Base-by-base conservation (phyloP, 768 basidiomycete genomes). In the Tubosaeta sp. region DNA sequence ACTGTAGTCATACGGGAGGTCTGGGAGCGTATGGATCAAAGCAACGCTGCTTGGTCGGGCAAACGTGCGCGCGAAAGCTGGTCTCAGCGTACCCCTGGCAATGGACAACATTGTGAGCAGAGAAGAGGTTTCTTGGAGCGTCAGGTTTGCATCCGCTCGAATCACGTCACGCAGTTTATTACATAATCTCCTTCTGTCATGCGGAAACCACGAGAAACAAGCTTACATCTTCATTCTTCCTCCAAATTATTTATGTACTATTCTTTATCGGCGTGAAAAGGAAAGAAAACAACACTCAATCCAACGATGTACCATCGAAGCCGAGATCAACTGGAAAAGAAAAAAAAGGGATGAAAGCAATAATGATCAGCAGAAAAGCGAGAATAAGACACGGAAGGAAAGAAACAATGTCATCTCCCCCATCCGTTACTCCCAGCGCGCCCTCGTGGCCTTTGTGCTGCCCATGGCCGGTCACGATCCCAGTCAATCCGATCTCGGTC, bases 1-100 rank as follows among this genome's bases (percentile, higher is more conserved):
- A 69, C 91, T 80, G 68, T 94, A 90, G 18, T 74, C 73, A 64
- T 93, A 94, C 40, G 90, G 87, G 27, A 94, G 75, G 35, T 80
- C 72, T 5, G 92, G 91, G 19, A 94, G 80, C 6, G 86, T 86
- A 71, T 92, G 88, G 51, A 83, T 41, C 12, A 73, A 71, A 31
- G 82, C 72, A 13, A 71, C 58, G 35, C 72, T 61, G 25, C 71
- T 63, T 14, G 72, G 69, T 46, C 73, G 71, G 2, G 68, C 70
- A 49, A 82, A 74, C 14, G 77, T 53, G 46, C 83, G 79, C 30
- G 74, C 57, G 40, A 79, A 51, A 8, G 73, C 59, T 18, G 77
- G 76, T 52, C 74, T 76, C 29, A 76, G 59, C 34, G 71, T 58
- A 31, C 67, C 65, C 52, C 75, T 78, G 21, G 76, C 66, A 53